Conservation (phyloP, 257 asterid species). For the Nicotiana noctiflora region DNA sequence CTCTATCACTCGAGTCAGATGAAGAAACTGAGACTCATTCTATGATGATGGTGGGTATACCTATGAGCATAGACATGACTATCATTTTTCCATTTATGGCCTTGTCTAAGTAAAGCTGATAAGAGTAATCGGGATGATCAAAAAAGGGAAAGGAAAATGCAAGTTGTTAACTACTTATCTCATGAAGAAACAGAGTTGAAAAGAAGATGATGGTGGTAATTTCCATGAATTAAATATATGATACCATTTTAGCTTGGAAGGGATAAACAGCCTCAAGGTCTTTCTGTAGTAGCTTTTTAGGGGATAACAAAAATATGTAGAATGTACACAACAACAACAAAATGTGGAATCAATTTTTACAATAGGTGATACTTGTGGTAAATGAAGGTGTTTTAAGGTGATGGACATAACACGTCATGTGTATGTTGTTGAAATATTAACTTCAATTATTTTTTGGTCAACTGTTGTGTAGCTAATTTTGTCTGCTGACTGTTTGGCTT, state of each 20-base stretch:
- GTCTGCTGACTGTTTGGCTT: not conserved
- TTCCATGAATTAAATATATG: not conserved
- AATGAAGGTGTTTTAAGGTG: not conserved
- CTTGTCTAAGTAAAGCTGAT: not conserved
- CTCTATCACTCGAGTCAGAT: slow-evolving; percentile 65
- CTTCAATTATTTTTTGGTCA: not conserved
- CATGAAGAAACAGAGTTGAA: not conserved
- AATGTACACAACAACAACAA: not conserved
- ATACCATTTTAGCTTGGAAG: not conserved
- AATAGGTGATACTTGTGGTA: not conserved
- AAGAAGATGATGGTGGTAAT: not conserved
- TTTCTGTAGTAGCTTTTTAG: not conserved
- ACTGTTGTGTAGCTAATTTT: not conserved
- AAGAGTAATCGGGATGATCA: not conserved
- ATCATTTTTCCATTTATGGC: not conserved
- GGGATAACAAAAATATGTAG: not conserved
- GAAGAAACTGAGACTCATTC: slow-evolving; percentile 79
- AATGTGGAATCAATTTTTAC: not conserved
- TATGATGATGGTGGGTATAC: slow-evolving; percentile 65
- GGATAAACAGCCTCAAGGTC: not conserved
- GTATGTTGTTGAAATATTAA: not conserved
- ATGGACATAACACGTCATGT: not conserved
- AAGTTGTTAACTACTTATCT: not conserved
- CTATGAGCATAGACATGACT: not conserved
- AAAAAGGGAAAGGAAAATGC: not conserved